A percentile compares a stretch with the other conserved stretches of the same genome.
phyloP scores from a whole-genome alignment of 805 yeast genomes.

The Metschnikowia rubicola region DNA sequence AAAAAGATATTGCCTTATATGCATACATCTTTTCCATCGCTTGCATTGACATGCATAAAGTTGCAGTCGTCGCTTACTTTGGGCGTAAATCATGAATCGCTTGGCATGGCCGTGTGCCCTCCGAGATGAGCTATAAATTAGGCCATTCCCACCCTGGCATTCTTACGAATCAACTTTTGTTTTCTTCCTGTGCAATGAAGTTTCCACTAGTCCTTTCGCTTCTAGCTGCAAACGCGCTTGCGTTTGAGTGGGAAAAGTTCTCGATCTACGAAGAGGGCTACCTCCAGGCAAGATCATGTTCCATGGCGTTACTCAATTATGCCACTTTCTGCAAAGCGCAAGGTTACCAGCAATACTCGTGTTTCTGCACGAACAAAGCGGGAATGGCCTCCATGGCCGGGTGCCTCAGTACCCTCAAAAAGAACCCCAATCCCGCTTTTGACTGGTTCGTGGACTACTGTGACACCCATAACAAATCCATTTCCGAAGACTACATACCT shows the following conservation, averaged over 20 bases:
- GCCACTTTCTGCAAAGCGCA: not conserved
- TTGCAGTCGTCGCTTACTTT: not conserved
- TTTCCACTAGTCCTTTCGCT: too few relatives aligned
- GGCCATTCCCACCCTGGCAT: not conserved
- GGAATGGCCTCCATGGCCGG: constrained; percentile 1
- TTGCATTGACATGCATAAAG: not conserved
- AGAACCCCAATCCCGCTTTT: not conserved
- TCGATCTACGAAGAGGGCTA: not conserved
- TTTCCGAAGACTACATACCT: not conserved
- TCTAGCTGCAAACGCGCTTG: not conserved
- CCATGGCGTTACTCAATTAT: not conserved
- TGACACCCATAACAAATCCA: not conserved
- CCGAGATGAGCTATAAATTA: too few relatives aligned
- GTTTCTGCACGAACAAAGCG: not conserved
- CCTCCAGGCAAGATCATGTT: not conserved
- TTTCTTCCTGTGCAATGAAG: not conserved
- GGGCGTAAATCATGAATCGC: not conserved
- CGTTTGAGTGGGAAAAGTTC: not conserved
- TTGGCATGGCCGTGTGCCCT: not conserved
- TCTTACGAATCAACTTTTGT: not conserved
- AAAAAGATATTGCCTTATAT: not conserved
- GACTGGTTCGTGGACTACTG: not conserved
- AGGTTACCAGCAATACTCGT: not conserved
- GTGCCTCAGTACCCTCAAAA: not conserved
- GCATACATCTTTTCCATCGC: constrained; percentile 1